Evolutionary conservation across 306 rosid genomes (phyloP).

Genomic region (Lagenaria siceraria): DNA sequence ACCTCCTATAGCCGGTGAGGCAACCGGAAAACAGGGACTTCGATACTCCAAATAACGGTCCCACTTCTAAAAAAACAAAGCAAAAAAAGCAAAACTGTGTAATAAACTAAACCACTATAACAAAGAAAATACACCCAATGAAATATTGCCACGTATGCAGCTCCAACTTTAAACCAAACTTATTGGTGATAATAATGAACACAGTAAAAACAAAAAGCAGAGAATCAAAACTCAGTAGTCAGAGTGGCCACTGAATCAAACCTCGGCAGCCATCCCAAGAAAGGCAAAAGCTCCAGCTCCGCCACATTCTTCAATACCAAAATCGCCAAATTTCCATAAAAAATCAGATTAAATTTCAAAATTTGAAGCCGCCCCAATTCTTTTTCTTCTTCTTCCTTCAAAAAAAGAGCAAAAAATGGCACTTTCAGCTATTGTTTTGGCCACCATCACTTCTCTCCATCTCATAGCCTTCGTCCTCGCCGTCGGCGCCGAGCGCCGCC

Average conservation of each 20-base stretch:
- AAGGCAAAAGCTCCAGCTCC: background rate
- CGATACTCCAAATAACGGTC: background rate
- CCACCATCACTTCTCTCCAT: slow-evolving; percentile 48
- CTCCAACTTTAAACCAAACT: too few species aligned
- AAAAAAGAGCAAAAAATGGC: slow-evolving; percentile 31
- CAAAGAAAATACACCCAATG: background rate
- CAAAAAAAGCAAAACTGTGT: background rate
- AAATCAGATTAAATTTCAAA: background rate
- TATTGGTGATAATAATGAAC: background rate
- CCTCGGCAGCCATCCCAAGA: slow-evolving; percentile 3
- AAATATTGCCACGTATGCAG: background rate
- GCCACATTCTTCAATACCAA: background rate
- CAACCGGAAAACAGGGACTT: background rate
- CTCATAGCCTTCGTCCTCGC: slow-evolving; percentile 84
- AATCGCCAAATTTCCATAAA: background rate
- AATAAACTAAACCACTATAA: background rate
- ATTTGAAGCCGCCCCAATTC: background rate
- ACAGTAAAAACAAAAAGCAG: background rate
- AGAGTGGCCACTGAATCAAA: background rate
- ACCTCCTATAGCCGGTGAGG: background rate
- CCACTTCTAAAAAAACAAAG: background rate
- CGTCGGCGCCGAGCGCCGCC: slow-evolving; percentile 86
- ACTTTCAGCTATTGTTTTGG: slow-evolving; percentile 39
- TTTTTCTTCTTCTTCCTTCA: background rate
- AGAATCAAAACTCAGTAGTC: background rate